Conservation (phyloP, 257 asterid species). For the Solanum chiquidenum region DNA sequence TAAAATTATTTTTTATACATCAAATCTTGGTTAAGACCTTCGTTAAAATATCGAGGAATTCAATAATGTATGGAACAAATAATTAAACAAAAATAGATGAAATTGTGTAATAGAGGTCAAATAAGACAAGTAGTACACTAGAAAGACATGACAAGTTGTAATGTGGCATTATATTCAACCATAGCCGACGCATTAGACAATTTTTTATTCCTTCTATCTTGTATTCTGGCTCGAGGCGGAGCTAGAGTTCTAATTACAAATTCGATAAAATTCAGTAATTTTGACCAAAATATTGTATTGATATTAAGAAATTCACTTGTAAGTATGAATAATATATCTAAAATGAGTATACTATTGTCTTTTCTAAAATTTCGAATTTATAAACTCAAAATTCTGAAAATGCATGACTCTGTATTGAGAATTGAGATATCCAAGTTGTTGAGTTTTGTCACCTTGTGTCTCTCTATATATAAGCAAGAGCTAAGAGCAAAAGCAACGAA, state of each 20-base stretch:
- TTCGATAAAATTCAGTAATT: too few relatives aligned
- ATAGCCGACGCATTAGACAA: not conserved
- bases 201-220: not conserved
- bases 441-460: not conserved
- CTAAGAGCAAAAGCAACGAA: not conserved
- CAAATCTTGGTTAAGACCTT: not conserved
- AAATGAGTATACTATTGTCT: too few relatives aligned
- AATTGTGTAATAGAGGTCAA: not conserved
- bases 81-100: not conserved
- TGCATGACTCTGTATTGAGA: rapidly evolving
- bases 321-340: too few relatives aligned
- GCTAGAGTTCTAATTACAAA: too few relatives aligned
- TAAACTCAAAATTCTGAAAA: too few relatives aligned
- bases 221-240: too few relatives aligned
- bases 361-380: too few relatives aligned
- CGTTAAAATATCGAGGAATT: too few relatives aligned
- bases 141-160: not conserved
- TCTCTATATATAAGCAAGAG: not conserved
- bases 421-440: not conserved
- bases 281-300: rapidly evolving
- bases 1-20: too few relatives aligned
- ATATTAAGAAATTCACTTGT: not conserved
- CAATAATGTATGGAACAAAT: not conserved
- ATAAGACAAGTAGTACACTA: not conserved
- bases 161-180: not conserved